Evolutionary conservation across 768 basidiomycete species (phyloP).

Genomic region (Termitomyces sp.): DNA sequence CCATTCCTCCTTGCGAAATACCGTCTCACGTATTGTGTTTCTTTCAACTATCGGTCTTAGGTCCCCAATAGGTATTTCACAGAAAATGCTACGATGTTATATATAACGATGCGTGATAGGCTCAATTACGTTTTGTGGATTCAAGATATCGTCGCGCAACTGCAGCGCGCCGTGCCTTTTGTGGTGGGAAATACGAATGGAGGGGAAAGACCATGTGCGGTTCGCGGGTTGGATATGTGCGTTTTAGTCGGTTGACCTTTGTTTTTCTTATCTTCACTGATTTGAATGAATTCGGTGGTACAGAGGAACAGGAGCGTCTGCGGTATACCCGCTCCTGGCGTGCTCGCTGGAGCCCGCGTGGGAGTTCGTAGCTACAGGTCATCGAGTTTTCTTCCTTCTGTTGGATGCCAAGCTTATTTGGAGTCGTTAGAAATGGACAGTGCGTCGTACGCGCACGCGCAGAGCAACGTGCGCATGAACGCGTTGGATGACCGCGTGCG

Average conservation of each 20-base stretch:
- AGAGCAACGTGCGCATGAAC: conserved; percentile 54
- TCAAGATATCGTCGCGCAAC: conserved; percentile 54
- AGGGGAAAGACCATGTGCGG: not conserved
- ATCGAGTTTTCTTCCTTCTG: not conserved
- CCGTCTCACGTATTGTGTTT: not conserved
- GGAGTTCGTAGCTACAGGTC: conserved; percentile 69
- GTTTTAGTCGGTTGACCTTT: too few relatives aligned
- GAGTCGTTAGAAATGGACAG: conserved; percentile 62
- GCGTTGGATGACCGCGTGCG: conserved; percentile 43
- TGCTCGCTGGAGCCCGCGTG: conserved; percentile 49
- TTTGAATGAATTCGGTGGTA: too few relatives aligned
- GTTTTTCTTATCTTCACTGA: too few relatives aligned
- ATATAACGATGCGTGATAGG: conserved; percentile 28
- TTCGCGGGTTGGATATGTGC: conserved; percentile 72
- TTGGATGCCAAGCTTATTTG: not conserved
- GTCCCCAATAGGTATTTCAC: conserved; percentile 60
- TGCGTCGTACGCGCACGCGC: conserved; percentile 51
- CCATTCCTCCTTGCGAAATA: too few relatives aligned
- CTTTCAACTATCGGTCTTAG: conserved; percentile 30
- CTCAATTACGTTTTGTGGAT: conserved; percentile 87
- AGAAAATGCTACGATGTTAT: not conserved
- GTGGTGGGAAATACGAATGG: not conserved
- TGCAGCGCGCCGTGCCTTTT: conserved; percentile 12
- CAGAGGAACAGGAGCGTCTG: conserved; percentile 81
- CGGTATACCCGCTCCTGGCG: conserved; percentile 80